Evolutionary conservation across 345 rosid species (phyloP), one percentile per base, ranked within the genome.

Genomic region (Rubroshorea leprosula): DNA sequence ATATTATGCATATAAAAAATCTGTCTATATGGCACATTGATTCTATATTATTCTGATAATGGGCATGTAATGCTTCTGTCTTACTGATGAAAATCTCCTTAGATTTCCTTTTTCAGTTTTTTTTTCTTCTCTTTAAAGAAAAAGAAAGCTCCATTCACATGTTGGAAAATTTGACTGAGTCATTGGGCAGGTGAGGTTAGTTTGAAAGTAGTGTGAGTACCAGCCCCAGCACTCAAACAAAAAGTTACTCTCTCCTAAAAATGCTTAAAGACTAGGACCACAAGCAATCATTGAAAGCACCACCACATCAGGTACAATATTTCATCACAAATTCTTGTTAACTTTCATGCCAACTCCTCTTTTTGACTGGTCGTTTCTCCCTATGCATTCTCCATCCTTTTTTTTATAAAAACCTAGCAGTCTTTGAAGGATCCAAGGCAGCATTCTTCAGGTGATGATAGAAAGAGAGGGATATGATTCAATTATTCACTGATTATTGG

Each of bases 341-440:
- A 61, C 60, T 73, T 68, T 61, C 54, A 63, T 53, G 69, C 63
- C 59, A 45, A 22, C 15, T 50, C 63, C 56, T 54, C 58, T 78
- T 73, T 77, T 80, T 80, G 82, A 80, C 83, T 51, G 74, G 72
- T 73, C 78, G n/a, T n/a, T 71, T 72, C 50, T 53, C 49, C 24
- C 54, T 11, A 57, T 23, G 19, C n/a, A 10, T 25, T 21, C 18
- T 48, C 21, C 9, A 23, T 6, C 2, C 13, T 15, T 9, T 35
- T 21, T 15, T 17, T n/a, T n/a, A n/a, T n/a, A n/a, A 27, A 26
- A 12, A 18, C 26, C 2, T 19, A 21, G 66, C 50, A 62, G 66
- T 50, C 66, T 64, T 64, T 72, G 78, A 67, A 62, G 79, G 75
- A 75, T 78, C 77, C 73, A 53, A 78, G 69, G 66, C 59, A 54